A percentile compares a stretch with the other conserved stretches of the same genome.
Conservation (phyloP, 2,329 filamentous ascomycete species). For the Phoma herbarum region DNA sequence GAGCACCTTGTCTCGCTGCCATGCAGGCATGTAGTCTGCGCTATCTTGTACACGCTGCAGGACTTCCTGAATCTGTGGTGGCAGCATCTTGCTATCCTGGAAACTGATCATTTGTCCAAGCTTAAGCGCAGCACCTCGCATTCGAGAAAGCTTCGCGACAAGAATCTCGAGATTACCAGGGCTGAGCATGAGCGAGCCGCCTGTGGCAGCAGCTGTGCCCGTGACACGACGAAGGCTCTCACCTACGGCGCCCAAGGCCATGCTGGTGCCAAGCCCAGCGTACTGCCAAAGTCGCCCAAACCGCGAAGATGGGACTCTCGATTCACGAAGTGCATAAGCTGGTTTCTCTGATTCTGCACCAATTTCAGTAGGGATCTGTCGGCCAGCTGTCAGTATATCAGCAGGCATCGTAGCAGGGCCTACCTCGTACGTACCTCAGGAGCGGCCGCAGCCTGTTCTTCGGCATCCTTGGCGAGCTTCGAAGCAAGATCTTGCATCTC, state of each 20-base stretch:
- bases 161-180: constrained; percentile 91
- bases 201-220: constrained; percentile 65
- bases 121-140: constrained; percentile 97
- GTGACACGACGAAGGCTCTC: constrained; percentile 84
- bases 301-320: constrained; percentile 86
- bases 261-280: constrained; percentile 88
- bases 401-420: constrained; percentile 34
- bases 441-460: constrained; percentile 19
- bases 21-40: constrained; percentile 97
- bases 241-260: constrained; percentile 90
- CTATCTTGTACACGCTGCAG: constrained; percentile 94
- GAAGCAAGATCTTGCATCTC: constrained; percentile 59
- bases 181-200: constrained; percentile 86
- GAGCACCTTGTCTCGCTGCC: constrained; percentile 87
- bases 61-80: constrained; percentile 84
- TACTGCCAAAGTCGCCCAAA: constrained; percentile 94
- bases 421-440: constrained; percentile 37
- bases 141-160: constrained; percentile 90
- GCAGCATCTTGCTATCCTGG: constrained; percentile 95
- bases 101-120: constrained; percentile 98
- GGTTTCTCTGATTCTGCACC: constrained; percentile 41
- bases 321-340: constrained; percentile 81
- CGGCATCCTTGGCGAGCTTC: constrained; percentile 56
- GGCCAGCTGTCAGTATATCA: constrained; percentile 58
- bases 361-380: constrained; percentile 47